Conservation (phyloP, 768 basidiomycete species). For the Lyophyllum semitale region DNA sequence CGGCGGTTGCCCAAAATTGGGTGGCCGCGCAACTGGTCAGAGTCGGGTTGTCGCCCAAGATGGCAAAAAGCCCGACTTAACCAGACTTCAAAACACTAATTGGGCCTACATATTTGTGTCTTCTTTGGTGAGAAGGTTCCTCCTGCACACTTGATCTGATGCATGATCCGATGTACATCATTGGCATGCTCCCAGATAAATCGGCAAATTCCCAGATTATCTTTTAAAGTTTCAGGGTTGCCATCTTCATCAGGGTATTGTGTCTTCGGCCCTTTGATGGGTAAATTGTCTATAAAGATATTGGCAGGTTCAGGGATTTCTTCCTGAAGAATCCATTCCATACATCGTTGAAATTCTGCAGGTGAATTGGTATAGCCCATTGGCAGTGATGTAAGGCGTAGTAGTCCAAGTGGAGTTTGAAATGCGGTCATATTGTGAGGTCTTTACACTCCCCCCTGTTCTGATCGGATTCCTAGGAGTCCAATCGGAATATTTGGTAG, state of each 20-base stretch:
- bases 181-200: no score
- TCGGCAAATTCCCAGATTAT: slow-evolving; percentile 28
- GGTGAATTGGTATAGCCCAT: slow-evolving; percentile 41
- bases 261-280: slow-evolving; percentile 28
- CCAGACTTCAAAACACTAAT: no score
- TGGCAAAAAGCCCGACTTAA: no score
- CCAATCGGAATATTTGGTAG: no score
- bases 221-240: slow-evolving; percentile 25
- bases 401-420: slow-evolving; percentile 32
- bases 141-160: slow-evolving; percentile 29
- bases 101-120: no score
- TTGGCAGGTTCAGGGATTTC: slow-evolving; percentile 29
- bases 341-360: slow-evolving; percentile 18
- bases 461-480: no score
- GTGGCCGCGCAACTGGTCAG: no score
- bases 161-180: slow-evolving; percentile 32
- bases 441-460: no score
- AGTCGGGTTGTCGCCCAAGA: no score
- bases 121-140: no score
- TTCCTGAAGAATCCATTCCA: slow-evolving; percentile 26
- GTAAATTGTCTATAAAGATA: slow-evolving; percentile 34
- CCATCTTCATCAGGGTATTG: slow-evolving; percentile 25
- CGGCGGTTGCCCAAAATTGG: no score
- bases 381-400: slow-evolving; percentile 30
- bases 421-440: slow-evolving; percentile 43